phyloP scores from a whole-genome alignment of 129 eudicot genomes.

The Dittrichia graveolens region DNA sequence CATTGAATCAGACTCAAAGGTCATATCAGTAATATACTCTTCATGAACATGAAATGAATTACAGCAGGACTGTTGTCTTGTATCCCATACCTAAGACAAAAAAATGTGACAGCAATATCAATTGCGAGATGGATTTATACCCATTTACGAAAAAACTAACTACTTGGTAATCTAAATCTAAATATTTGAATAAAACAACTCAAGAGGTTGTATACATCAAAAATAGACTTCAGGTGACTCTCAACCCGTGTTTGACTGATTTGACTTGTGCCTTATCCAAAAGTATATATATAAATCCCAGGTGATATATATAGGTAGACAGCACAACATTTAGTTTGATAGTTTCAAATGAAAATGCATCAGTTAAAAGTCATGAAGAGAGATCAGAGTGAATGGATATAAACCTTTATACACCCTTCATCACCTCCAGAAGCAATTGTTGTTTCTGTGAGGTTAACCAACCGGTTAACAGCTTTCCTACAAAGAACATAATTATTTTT shows the following conservation, averaged over 20 bases:
- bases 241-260: background rate
- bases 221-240: background rate
- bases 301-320: background rate
- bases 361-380: background rate
- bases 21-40: conserved; percentile 93
- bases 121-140: background rate
- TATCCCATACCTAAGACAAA: conserved; percentile 83
- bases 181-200: background rate
- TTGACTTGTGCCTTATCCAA: background rate
- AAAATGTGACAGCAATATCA: conserved; percentile 9
- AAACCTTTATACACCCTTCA: conserved; percentile 86
- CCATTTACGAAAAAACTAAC: background rate
- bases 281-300: background rate
- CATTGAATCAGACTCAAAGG: conserved; percentile 86
- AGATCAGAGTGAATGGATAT: background rate
- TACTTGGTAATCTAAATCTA: background rate
- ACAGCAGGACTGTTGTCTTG: conserved; percentile 89
- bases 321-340: background rate
- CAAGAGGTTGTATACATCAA: background rate
- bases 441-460: conserved; percentile 86
- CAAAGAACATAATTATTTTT: conserved; percentile 18
- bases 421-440: conserved; percentile 97
- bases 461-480: conserved; percentile 84
- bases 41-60: conserved; percentile 75
- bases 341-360: conserved; percentile 8